phyloP scores from a whole-genome alignment of 805 yeast genomes.

The Ogataea pignaliae region DNA sequence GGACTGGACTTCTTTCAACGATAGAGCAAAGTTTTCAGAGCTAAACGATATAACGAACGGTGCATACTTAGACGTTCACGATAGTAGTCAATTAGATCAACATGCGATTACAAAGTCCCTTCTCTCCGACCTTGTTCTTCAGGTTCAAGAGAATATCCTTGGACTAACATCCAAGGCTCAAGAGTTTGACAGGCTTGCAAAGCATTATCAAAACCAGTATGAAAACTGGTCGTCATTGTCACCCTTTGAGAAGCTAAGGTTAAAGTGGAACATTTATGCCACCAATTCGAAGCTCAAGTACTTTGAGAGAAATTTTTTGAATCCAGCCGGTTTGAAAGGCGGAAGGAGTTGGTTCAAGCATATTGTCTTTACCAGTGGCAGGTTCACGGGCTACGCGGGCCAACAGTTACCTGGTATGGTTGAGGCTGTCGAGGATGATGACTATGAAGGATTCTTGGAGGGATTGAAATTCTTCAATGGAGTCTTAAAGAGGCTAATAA shows the following conservation, averaged over 20 bases:
- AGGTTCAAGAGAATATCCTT: slow-evolving; percentile 25
- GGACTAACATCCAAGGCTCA: slow-evolving; percentile 19
- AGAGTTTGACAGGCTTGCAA: slow-evolving; percentile 23
- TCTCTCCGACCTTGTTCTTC: slow-evolving; percentile 22
- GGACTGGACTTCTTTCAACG: background rate
- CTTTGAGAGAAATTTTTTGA: slow-evolving; percentile 43
- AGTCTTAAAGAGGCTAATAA: slow-evolving; percentile 9
- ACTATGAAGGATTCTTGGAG: slow-evolving; percentile 30
- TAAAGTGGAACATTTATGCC: slow-evolving; percentile 19
- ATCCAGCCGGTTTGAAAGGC: slow-evolving; percentile 41
- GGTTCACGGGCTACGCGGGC: slow-evolving; percentile 60
- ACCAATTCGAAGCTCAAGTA: slow-evolving; percentile 37
- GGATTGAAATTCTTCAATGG: slow-evolving; percentile 15
- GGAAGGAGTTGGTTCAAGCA: slow-evolving; percentile 57
- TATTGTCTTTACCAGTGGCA: slow-evolving; percentile 53
- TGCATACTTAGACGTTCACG: background rate
- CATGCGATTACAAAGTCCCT: background rate
- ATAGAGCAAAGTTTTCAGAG: background rate
- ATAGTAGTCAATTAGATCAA: background rate
- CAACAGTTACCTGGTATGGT: slow-evolving; percentile 51
- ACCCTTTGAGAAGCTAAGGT: slow-evolving; percentile 23
- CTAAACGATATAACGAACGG: background rate
- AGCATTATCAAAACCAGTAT: slow-evolving; percentile 18
- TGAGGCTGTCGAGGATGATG: slow-evolving; percentile 49
- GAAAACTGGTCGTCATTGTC: slow-evolving; percentile 22